A percentile compares a stretch with the other conserved stretches of the same genome.
Evolutionary conservation across 352 stramenopile species (phyloP).

Genomic region (Halophytophthora batemanensis): DNA sequence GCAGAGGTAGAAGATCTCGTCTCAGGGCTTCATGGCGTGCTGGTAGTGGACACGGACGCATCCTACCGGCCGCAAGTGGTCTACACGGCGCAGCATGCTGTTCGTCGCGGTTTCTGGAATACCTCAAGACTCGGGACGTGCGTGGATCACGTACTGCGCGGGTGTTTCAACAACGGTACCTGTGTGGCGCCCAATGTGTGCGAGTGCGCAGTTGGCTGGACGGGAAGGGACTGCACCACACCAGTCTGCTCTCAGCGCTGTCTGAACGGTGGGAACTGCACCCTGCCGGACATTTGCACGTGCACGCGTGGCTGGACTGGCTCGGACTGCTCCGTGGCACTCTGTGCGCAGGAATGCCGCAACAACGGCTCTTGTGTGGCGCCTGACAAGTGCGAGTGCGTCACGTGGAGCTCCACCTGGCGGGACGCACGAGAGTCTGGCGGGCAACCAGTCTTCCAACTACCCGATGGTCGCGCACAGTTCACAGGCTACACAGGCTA

Average conservation of each 20-base stretch:
- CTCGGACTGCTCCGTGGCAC: slow-evolving; percentile 77
- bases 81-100: slow-evolving; percentile 64
- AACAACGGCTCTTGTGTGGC: slow-evolving; percentile 75
- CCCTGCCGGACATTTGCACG: slow-evolving; percentile 88
- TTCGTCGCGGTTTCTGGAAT: slow-evolving; percentile 64
- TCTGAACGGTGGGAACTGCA: slow-evolving; percentile 89
- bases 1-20: slow-evolving; percentile 35
- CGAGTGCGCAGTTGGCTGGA: slow-evolving; percentile 74
- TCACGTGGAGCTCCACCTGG: slow-evolving; percentile 89
- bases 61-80: slow-evolving; percentile 83
- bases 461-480: slow-evolving; percentile 86
- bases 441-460: slow-evolving; percentile 89
- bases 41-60: slow-evolving; percentile 91
- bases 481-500: slow-evolving; percentile 94
- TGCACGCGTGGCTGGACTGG: slow-evolving; percentile 91
- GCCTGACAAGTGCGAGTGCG: slow-evolving; percentile 87
- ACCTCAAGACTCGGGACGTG: slow-evolving; percentile 58
- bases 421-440: slow-evolving; percentile 88
- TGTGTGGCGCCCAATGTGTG: slow-evolving; percentile 88
- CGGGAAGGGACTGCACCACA: slow-evolving; percentile 70
- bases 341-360: slow-evolving; percentile 92
- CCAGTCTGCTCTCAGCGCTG: slow-evolving; percentile 76
- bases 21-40: slow-evolving; percentile 9
- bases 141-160: slow-evolving; percentile 90
- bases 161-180: slow-evolving; percentile 96